These are phyloP conservation scores for Kazachstania taianensis DNA, from an alignment of 805 yeast species.

Conservation along the genomic window DNA sequence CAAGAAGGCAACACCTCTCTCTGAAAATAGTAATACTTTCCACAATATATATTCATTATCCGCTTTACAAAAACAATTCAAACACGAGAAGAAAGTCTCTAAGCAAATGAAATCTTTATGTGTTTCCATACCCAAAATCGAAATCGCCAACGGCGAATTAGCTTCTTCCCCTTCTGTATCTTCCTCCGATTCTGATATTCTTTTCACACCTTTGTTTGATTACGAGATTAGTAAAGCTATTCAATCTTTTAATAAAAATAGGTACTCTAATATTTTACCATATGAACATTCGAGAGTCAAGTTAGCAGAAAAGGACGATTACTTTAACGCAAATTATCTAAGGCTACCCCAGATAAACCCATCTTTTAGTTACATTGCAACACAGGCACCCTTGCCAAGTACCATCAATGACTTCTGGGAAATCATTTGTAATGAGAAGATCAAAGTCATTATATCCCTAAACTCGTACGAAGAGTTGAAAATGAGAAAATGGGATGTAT, in stretches of 20 bases:
- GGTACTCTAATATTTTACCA: slow-evolving; percentile 80
- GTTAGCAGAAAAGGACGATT: slow-evolving; percentile 35
- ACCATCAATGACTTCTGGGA: slow-evolving; percentile 89
- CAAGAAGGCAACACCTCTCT: not conserved
- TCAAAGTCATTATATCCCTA: slow-evolving; percentile 65
- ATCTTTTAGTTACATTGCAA: slow-evolving; percentile 53
- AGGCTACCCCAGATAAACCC: slow-evolving; percentile 31
- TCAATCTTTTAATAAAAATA: slow-evolving; percentile 66
- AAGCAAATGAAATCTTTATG: not conserved
- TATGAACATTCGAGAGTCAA: slow-evolving; percentile 80
- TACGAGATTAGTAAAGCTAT: slow-evolving; percentile 55
- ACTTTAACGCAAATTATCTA: slow-evolving; percentile 78
- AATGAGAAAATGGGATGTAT: slow-evolving; percentile 70
- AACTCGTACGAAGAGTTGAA: slow-evolving; percentile 68
- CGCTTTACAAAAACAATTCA: slow-evolving; percentile 16
- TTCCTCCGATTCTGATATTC: slow-evolving; percentile 9
- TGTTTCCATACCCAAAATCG: not conserved
- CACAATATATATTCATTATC: slow-evolving; percentile 17
- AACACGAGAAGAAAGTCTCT: slow-evolving; percentile 5
- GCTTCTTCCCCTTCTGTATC: too few species aligned
- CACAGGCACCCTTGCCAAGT: slow-evolving; percentile 77
- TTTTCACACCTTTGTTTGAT: slow-evolving; percentile 23
- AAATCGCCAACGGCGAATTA: slow-evolving; percentile 2
- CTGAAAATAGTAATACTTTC: not conserved
- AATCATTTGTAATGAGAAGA: slow-evolving; percentile 52